These are phyloP conservation scores for Boletus vermiculosoides DNA, from an alignment of 768 basidiomycete species.

Conservation along the genomic window DNA sequence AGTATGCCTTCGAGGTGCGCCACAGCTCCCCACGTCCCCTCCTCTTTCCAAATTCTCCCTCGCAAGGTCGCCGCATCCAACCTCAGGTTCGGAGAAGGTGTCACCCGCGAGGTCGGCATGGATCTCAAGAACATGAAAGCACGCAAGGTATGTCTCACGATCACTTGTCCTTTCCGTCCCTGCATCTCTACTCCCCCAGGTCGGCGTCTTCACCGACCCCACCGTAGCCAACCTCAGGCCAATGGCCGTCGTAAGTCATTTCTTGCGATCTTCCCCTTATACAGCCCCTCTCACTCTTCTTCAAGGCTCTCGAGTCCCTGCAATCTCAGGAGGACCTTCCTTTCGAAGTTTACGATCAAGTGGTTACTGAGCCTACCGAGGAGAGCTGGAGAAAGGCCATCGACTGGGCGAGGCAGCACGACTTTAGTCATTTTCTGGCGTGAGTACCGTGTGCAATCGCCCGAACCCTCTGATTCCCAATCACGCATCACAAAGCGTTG, in stretches of 20 bases:
- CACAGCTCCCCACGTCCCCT: not conserved
- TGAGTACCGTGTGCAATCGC: slow-evolving; percentile 37
- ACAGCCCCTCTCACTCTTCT: not conserved
- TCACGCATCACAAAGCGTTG: slow-evolving; percentile 52
- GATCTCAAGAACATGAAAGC: slow-evolving; percentile 94
- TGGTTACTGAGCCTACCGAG: slow-evolving; percentile 90
- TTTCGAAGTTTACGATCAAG: slow-evolving; percentile 79
- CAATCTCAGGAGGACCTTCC: slow-evolving; percentile 72
- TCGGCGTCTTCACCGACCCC: slow-evolving; percentile 92
- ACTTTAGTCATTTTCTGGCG: slow-evolving; percentile 94
- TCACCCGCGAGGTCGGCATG: slow-evolving; percentile 89
- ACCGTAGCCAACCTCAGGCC: slow-evolving; percentile 78
- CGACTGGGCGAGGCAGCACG: slow-evolving; percentile 77
- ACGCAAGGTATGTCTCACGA: slow-evolving; percentile 54
- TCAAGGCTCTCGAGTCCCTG: slow-evolving; percentile 74
- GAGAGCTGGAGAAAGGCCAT: slow-evolving; percentile 88
- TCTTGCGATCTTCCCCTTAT: not conserved
- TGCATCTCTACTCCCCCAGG: slow-evolving; percentile 44
- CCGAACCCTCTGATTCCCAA: not conserved
- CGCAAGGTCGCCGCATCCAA: slow-evolving; percentile 80
- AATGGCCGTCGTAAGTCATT: slow-evolving; percentile 69
- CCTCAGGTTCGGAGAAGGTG: slow-evolving; percentile 86
- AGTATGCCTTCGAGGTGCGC: slow-evolving; percentile 87
- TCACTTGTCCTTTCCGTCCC: slow-evolving; percentile 1
- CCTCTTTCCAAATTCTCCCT: not conserved